A percentile compares a stretch with the other conserved stretches of the same genome.
Evolutionary conservation across 176 grass and related monocot genomes (phyloP).

Genomic region (Oryza punctata): DNA sequence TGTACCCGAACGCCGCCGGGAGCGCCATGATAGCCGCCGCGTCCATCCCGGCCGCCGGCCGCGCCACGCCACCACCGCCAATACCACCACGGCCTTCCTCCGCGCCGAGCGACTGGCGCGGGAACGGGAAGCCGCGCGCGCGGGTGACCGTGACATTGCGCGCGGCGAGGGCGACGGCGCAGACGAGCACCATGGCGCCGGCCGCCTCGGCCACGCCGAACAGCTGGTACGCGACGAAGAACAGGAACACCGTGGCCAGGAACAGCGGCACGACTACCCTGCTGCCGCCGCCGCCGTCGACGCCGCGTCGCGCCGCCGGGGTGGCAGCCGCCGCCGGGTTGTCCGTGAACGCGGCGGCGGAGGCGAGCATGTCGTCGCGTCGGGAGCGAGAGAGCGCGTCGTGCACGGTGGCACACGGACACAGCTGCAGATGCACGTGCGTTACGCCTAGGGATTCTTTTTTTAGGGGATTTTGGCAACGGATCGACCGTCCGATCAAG

Average conservation of each 20-base stretch:
- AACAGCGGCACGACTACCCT: constrained; percentile 1
- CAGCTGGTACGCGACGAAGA: constrained; percentile 32
- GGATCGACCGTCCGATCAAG: not conserved
- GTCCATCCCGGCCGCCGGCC: not conserved
- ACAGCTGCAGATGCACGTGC: not conserved
- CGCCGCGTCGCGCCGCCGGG: not conserved
- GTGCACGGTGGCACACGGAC: too few species aligned
- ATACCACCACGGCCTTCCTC: not conserved
- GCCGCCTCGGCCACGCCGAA: constrained; percentile 6
- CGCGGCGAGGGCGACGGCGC: not conserved
- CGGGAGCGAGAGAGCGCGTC: not conserved
- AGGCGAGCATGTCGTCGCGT: not conserved
- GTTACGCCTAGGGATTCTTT: too few species aligned
- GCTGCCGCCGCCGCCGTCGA: not conserved
- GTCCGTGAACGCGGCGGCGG: not conserved
- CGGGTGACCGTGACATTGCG: constrained; percentile 4
- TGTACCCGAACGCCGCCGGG: constrained; percentile 28
- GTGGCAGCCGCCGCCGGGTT: not conserved
- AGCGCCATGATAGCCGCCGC: constrained; percentile 28
- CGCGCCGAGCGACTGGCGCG: not conserved
- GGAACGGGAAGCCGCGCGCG: constrained; percentile 26
- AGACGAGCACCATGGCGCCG: not conserved
- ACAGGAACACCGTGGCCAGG: constrained; percentile 4
- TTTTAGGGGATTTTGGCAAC: not conserved
- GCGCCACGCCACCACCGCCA: not conserved